These are phyloP conservation scores for Ambrosia hybrid DNA, from an alignment of 140 eudicot genomes.

Conservation along the genomic window DNA sequence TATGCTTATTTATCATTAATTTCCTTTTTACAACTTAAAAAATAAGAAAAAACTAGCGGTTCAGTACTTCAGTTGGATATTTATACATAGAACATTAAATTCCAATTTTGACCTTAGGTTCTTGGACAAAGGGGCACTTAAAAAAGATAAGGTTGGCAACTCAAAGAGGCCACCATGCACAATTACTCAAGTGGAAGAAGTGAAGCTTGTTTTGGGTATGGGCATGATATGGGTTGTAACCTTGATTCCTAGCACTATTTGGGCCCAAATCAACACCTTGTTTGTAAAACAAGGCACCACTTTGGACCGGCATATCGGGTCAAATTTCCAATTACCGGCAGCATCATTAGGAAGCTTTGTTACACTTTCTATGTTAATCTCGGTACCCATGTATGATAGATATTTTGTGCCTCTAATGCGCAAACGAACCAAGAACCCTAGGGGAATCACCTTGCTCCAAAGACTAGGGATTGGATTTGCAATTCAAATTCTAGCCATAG, in stretches of 20 bases:
- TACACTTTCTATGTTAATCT: slow-evolving; percentile 65
- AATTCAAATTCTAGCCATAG: slow-evolving; percentile 74
- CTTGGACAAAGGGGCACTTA: slow-evolving; percentile 85
- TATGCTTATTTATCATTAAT: background rate
- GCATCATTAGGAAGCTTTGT: slow-evolving; percentile 86
- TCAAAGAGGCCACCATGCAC: slow-evolving; percentile 62
- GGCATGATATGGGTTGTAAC: slow-evolving; percentile 72
- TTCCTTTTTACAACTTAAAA: background rate
- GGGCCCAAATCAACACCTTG: slow-evolving; percentile 95
- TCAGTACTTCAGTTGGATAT: background rate
- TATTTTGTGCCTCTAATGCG: slow-evolving; percentile 69
- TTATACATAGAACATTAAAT: background rate
- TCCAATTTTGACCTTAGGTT: slow-evolving; percentile 42
- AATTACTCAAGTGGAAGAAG: slow-evolving; percentile 82
- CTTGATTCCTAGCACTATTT: slow-evolving; percentile 80
- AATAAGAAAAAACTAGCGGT: background rate
- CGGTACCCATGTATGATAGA: slow-evolving; percentile 72
- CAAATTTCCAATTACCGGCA: slow-evolving; percentile 65
- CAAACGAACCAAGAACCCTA: slow-evolving; percentile 64
- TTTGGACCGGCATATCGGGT: slow-evolving; percentile 64
- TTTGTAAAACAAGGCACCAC: slow-evolving; percentile 96
- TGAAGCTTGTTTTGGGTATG: slow-evolving; percentile 80
- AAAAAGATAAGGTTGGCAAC: slow-evolving; percentile 27
- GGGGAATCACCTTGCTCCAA: slow-evolving; percentile 87
- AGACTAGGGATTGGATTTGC: slow-evolving; percentile 71